Percentiles rank a stretch among this genome's conserved stretches.
phyloP scores from a whole-genome alignment of 2,329 filamentous ascomycete species.

The Xylaria sp. region DNA sequence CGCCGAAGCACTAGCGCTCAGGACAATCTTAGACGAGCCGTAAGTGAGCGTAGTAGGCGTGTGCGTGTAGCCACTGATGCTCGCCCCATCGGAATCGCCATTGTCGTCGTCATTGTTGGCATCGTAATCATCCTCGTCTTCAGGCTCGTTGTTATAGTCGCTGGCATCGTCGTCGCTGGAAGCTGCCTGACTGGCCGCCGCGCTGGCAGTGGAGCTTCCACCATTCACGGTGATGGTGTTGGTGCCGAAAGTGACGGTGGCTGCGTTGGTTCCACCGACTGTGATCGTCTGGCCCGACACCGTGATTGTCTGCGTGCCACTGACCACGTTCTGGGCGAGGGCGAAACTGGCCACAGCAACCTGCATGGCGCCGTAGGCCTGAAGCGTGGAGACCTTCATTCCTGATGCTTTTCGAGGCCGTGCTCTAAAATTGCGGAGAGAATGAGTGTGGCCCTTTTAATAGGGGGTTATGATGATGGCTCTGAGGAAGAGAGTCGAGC shows the following conservation, averaged over 20 bases:
- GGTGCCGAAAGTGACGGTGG: constrained; percentile 12
- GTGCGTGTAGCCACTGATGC: constrained; percentile 1
- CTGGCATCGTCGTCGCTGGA: not conserved
- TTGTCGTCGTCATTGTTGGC: not conserved
- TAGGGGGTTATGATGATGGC: not conserved
- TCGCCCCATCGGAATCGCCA: not conserved
- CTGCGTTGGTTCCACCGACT: constrained; percentile 14
- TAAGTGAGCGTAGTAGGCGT: constrained; percentile 12
- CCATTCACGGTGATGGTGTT: constrained; percentile 13
- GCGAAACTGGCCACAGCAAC: constrained; percentile 18
- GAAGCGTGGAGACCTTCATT: constrained; percentile 20
- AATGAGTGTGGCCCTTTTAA: not conserved
- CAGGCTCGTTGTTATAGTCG: not conserved
- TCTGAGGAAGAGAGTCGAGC: no score
- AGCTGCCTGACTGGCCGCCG: not conserved
- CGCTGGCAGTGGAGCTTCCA: constrained; percentile 3
- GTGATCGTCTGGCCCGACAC: constrained; percentile 14
- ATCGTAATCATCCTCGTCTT: not conserved
- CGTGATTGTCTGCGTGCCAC: constrained; percentile 13
- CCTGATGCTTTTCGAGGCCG: not conserved
- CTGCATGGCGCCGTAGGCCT: constrained; percentile 14
- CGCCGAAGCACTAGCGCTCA: not conserved
- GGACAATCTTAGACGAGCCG: constrained; percentile 11
- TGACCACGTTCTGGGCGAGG: constrained; percentile 18
- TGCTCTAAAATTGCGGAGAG: not conserved